Evolutionary conservation across 805 yeast species (phyloP), one percentile per base, ranked within the genome.

Genomic region (Grigorovia transvaalensis): DNA sequence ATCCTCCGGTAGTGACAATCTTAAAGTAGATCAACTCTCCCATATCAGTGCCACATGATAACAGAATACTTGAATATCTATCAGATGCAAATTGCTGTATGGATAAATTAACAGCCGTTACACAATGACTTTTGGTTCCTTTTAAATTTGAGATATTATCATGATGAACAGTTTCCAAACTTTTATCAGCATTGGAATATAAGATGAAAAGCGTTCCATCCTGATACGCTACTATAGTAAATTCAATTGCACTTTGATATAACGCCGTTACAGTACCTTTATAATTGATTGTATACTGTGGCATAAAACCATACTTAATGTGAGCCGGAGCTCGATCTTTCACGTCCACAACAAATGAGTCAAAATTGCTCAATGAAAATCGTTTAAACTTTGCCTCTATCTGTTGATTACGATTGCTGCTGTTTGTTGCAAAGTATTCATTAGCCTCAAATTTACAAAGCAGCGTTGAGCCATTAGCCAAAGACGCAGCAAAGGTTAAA

Each of bases 191-290:
- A 52, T 96, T 74, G 50, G 85, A 73, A 67, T 91, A 97, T 53
- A 90, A 70, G 0, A 90, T 81, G 1, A 84, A 68, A 15, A 91
- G 54, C 41, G 79, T 74, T 13, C 97, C 97, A 12, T 82, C 76
- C 47, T 76, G 76, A 64, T 85, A 88, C 0, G 86, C 95, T 44
- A 87, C 71, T 0, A 85, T 93, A 8, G 85, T 85, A 69, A 91
- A 89, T 0, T 96, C 96, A 47, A 88, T 74, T 55, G 83, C 77
- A 54, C 90, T 82, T 64, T 85, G 77, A 51, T 77, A 74, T 47
- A 90, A 54, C 1, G 86, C 77, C 0, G 90, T 73, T 8, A 86
- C 82, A 3, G 63, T 63, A 0, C 81, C 80, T 42, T 70, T 61
- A 15, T 76, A 74, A 44, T 74, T 71, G n/a, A 81, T 57, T 1